A percentile compares a stretch with the other conserved stretches of the same genome.
phyloP scores from a whole-genome alignment of 441 rosid genomes.

The Biscutella laevigata region DNA sequence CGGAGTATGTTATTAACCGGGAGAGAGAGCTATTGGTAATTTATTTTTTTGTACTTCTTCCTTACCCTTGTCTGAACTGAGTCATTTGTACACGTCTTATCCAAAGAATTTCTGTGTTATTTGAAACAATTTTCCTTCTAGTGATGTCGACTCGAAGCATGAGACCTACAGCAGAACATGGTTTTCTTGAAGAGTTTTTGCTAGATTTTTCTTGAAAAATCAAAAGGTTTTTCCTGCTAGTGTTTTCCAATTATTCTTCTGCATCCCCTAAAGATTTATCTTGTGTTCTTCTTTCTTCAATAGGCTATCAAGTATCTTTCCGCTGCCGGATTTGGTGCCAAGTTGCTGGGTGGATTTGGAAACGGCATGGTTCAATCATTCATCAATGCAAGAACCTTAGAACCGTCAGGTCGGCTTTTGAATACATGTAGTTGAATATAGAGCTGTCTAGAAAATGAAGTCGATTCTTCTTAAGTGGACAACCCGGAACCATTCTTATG shows the following conservation, averaged over 20 bases:
- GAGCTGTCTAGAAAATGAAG: not conserved
- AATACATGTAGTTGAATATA: not conserved
- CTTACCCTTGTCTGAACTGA: not conserved
- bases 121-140: not conserved
- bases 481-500: not conserved
- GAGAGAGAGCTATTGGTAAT: constrained; percentile 67
- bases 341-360: constrained; percentile 79
- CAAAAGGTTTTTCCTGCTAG: constrained; percentile 8
- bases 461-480: not conserved
- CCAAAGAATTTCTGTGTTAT: not conserved
- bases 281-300: constrained; percentile 18
- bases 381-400: constrained; percentile 74
- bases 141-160: constrained; percentile 14
- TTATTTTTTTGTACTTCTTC: not conserved
- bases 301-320: constrained; percentile 93
- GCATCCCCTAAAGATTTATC: not conserved
- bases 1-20: constrained; percentile 82
- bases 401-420: constrained; percentile 44
- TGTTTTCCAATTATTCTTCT: constrained; percentile 1
- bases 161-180: not conserved
- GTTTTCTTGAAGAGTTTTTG: constrained; percentile 14
- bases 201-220: constrained; percentile 7
- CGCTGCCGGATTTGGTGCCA: constrained; percentile 94
- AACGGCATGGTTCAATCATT: constrained; percentile 98
- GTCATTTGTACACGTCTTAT: not conserved